A percentile compares a stretch with the other conserved stretches of the same genome.
Evolutionary conservation across 2,329 filamentous ascomycete species (phyloP).

Genomic region (Aspergillus thermomutatus): DNA sequence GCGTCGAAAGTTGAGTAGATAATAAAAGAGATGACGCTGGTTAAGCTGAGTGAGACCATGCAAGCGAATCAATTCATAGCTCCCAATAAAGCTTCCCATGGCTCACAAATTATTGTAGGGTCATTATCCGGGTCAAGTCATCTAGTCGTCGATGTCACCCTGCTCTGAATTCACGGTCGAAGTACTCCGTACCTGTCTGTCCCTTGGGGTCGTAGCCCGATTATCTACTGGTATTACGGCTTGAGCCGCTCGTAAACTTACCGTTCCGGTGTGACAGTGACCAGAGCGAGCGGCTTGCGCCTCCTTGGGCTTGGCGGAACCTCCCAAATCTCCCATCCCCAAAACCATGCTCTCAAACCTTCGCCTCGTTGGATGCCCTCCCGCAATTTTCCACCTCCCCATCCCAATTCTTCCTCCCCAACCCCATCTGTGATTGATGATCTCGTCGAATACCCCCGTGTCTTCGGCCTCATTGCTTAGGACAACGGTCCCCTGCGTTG

Average conservation of each 20-base stretch:
- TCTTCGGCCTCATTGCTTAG: slow-evolving; percentile 25
- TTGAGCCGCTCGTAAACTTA: slow-evolving; percentile 20
- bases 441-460: slow-evolving; percentile 18
- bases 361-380: slow-evolving; percentile 20
- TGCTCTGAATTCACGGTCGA: no score
- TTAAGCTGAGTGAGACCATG: no score
- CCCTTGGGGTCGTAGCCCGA: background rate
- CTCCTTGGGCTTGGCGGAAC: slow-evolving; percentile 34
- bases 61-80: no score
- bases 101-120: no score
- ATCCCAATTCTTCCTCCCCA: slow-evolving; percentile 20
- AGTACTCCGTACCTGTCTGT: no score
- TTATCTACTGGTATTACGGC: background rate
- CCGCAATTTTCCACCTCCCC: slow-evolving; percentile 15
- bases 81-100: no score
- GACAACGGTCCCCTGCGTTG: slow-evolving; percentile 22
- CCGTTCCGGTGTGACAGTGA: slow-evolving; percentile 22
- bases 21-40: no score
- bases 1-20: no score
- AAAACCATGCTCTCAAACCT: slow-evolving; percentile 22
- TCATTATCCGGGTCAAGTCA: no score
- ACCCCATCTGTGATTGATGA: slow-evolving; percentile 27
- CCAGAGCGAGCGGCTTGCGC: slow-evolving; percentile 29
- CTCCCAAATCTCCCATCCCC: slow-evolving; percentile 24
- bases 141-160: no score